phyloP scores from a whole-genome alignment of 164 flowering plant genomes.

The Piper betle region DNA sequence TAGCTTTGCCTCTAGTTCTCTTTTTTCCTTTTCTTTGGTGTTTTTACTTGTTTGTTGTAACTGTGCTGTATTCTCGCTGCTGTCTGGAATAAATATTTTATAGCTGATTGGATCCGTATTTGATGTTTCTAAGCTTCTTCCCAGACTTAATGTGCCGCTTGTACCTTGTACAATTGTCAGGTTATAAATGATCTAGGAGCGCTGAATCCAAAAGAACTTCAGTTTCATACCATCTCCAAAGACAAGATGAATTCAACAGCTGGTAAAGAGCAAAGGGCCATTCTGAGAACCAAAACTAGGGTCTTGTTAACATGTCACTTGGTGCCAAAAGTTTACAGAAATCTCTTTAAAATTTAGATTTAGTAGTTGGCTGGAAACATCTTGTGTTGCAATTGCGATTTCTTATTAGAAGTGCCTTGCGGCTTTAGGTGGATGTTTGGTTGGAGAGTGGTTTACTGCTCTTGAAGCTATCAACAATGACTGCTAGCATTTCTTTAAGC shows the following conservation, averaged over 20 bases:
- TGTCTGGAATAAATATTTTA: neutral
- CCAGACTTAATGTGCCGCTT: neutral
- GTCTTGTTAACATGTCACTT: conserved; percentile 73
- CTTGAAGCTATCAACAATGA: no score
- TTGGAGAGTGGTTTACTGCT: no score
- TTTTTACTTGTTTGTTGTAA: no score
- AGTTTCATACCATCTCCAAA: conserved; percentile 7
- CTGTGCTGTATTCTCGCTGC: no score
- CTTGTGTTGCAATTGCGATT: no score
- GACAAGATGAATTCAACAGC: conserved; percentile 3
- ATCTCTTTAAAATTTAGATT: conserved; percentile 49
- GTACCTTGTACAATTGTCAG: conserved; percentile 20
- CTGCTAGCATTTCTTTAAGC: no score
- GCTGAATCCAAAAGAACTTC: conserved; percentile 8
- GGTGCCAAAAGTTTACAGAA: conserved; percentile 61
- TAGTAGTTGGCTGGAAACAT: neutral
- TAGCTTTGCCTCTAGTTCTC: no score
- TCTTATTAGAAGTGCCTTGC: no score
- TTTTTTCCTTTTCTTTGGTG: no score
- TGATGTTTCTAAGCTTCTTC: neutral
- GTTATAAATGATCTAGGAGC: conserved; percentile 40
- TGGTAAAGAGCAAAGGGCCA: conserved; percentile 11
- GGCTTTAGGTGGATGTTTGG: no score
- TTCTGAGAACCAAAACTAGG: conserved; percentile 41
- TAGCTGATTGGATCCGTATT: neutral